phyloP scores from a whole-genome alignment of 139 green algal species.

The Coelastrella sp. region DNA sequence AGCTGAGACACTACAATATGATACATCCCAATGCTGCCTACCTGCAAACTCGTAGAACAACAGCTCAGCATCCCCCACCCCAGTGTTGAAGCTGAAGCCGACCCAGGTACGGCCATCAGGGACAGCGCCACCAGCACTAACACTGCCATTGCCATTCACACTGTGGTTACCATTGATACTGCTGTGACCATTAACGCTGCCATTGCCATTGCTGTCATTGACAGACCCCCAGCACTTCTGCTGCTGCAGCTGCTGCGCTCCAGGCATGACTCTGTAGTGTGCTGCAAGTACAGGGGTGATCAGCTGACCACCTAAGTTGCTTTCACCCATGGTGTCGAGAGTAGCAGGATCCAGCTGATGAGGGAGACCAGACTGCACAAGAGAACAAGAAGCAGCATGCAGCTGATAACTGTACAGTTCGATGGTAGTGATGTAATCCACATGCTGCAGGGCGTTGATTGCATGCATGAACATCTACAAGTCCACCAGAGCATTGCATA shows the following conservation, averaged over 20 bases:
- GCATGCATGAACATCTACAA: no score
- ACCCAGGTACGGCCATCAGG: constrained; percentile 24
- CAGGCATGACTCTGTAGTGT: constrained; percentile 59
- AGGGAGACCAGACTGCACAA: constrained; percentile 54
- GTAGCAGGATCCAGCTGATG: constrained; percentile 54
- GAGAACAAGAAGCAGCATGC: background rate
- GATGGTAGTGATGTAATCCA: no score
- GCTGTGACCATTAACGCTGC: background rate
- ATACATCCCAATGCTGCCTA: no score
- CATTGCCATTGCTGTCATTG: background rate
- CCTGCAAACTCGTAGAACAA: constrained; percentile 50
- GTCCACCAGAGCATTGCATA: no score
- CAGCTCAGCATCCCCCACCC: constrained; percentile 37
- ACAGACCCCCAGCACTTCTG: constrained; percentile 11
- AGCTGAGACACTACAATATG: background rate
- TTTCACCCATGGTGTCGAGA: constrained; percentile 60
- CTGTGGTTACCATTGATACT: background rate
- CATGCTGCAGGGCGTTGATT: no score
- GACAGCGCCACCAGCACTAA: background rate
- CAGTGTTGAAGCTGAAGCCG: constrained; percentile 43
- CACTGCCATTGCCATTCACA: background rate
- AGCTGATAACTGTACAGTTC: no score
- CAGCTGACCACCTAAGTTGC: constrained; percentile 54
- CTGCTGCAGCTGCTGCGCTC: constrained; percentile 19
- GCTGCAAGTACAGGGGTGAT: constrained; percentile 45